Base-by-base conservation (phyloP, 805 yeast genomes). In the Candida manassasensis region DNA sequence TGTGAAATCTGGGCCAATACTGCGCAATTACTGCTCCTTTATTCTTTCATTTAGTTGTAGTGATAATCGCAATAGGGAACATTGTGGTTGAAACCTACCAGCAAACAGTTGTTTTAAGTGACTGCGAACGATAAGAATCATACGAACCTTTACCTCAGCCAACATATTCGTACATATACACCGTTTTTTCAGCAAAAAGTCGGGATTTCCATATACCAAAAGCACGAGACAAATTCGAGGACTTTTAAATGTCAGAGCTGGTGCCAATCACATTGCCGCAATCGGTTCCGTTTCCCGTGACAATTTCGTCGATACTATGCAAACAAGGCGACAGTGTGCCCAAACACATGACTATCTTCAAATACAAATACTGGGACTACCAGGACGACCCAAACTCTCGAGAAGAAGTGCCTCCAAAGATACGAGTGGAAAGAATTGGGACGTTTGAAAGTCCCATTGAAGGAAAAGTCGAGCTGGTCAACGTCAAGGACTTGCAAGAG, bases 401-500 rank as follows among this genome's bases (percentile, higher is more conserved):
- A 34, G 75, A 70, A 27, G 67, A 60, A 22, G 52, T 50, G 4
- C 50, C 67, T 34, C 53, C 69, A 42, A 54, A 79, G 45, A 60
- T 75, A 13, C 60, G 79, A 28, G 84, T 82, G 2, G 89, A 84
- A 48, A 64, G 77, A 18, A 77, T 81, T 9, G 90, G 87, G 1
- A 71, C 83, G 2, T 88, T 79, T 53, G 97, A 90, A 53, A 71
- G 81, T 25, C 97, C 97, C 0, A 68, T 85, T 19, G 84, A 77
- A 40, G 97, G 97, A 0, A 63, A 65, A 26, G 59, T 93, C 3
- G 57, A 63, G 6, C 49, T 59, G 8, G 62, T 88, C 43, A 49
- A 59, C 16, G 69, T 86, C 4, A 55, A 60, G 6, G 64, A 65
- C 1, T 81, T 84, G 27, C 87, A 84, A 47, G 79, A 75, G 43